phyloP scores from a whole-genome alignment of 768 basidiomycete species.

The Hypsizygus marmoreus region DNA sequence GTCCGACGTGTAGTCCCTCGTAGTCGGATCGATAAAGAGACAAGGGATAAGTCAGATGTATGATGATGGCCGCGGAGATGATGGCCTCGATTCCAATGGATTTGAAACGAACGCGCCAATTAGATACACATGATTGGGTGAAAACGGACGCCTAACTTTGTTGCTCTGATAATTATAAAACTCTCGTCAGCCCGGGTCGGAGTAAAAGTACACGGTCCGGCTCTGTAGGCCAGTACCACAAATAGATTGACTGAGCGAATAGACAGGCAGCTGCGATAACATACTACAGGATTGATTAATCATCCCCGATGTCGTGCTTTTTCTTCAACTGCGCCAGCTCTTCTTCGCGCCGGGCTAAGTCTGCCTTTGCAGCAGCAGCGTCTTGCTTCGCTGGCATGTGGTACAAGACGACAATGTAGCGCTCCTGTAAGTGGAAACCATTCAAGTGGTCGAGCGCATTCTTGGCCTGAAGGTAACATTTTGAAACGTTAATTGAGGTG shows the following conservation, averaged over 20 bases:
- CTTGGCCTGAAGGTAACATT: slow-evolving; percentile 69
- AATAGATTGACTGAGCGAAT: slow-evolving; percentile 5
- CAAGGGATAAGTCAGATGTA: not conserved
- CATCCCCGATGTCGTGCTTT: slow-evolving; percentile 82
- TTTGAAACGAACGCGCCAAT: no score
- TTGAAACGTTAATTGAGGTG: slow-evolving; percentile 15
- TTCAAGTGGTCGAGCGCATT: slow-evolving; percentile 96
- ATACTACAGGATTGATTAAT: slow-evolving; percentile 37
- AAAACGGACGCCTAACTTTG: not conserved
- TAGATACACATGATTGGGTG: no score
- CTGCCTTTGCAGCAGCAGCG: slow-evolving; percentile 90
- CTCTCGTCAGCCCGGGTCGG: no score
- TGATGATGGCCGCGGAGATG: not conserved
- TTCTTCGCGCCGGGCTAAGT: slow-evolving; percentile 88
- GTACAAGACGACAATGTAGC: slow-evolving; percentile 97
- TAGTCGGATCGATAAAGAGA: not conserved
- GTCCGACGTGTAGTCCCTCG: slow-evolving; percentile 47
- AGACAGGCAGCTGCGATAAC: slow-evolving; percentile 15
- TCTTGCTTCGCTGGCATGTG: slow-evolving; percentile 98
- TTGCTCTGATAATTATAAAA: no score
- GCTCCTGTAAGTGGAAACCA: slow-evolving; percentile 96
- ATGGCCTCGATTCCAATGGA: not conserved
- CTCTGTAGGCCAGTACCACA: not conserved
- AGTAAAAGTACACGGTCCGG: not conserved
- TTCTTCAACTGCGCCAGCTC: slow-evolving; percentile 86